phyloP scores from a whole-genome alignment of 306 rosid genomes.

The Cicer pinnatifidum region DNA sequence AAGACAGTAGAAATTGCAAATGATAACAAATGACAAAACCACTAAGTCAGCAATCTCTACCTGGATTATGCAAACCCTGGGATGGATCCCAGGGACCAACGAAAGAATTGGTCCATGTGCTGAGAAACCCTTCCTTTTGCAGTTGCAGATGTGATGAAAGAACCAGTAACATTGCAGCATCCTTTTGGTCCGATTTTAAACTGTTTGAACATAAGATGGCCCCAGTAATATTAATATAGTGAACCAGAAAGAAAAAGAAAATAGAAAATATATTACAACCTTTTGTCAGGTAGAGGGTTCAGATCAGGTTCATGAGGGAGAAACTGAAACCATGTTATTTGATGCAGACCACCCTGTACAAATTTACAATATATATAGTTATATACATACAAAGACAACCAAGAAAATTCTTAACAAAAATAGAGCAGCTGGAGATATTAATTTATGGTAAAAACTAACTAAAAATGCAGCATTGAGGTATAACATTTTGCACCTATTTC shows the following conservation, averaged over 20 bases:
- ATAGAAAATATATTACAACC: constrained; percentile 52
- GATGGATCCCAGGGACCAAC: constrained; percentile 99
- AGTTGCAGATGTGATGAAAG: constrained; percentile 88
- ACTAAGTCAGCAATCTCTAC: constrained; percentile 53
- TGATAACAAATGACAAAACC: constrained; percentile 43
- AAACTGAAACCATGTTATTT: constrained; percentile 94
- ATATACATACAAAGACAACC: constrained; percentile 27
- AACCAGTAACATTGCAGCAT: constrained; percentile 80
- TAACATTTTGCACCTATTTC: constrained; percentile 9
- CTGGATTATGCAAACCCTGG: constrained; percentile 98
- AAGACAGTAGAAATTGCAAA: constrained; percentile 9
- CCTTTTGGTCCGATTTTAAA: constrained; percentile 73
- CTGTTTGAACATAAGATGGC: constrained; percentile 51
- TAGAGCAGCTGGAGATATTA: constrained; percentile 9
- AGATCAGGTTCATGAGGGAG: constrained; percentile 87
- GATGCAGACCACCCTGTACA: constrained; percentile 84
- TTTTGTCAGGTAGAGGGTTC: constrained; percentile 73
- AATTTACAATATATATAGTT: constrained; percentile 33
- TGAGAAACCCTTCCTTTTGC: constrained; percentile 88
- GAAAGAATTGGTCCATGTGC: constrained; percentile 96
- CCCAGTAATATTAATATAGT: constrained; percentile 29
- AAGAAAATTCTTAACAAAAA: constrained; percentile 23
- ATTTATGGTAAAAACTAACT: constrained; percentile 36
- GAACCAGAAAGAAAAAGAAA: constrained; percentile 19
- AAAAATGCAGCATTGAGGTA: constrained; percentile 18